A percentile compares a stretch with the other conserved stretches of the same genome.
These are phyloP conservation scores for Acanthamoeba lenticulata DNA, from an alignment of 208 protist genomes.

Conservation along the genomic window DNA sequence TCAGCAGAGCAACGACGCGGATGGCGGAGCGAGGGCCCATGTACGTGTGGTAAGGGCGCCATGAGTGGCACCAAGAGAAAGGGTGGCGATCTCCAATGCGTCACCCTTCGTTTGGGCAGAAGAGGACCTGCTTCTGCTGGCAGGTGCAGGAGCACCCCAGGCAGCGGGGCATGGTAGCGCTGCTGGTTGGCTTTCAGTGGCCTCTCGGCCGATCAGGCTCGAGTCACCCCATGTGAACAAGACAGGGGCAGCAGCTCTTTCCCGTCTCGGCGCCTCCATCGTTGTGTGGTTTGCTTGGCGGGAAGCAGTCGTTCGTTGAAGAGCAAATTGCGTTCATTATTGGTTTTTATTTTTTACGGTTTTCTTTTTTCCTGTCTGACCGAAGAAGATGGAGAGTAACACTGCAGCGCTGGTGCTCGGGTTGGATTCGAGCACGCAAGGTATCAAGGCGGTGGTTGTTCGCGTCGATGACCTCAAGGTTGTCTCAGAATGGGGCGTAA, in stretches of 20 bases:
- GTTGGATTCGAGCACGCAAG: conserved; percentile 72
- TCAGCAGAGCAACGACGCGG: not conserved
- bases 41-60: not conserved
- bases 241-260: no score
- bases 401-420: conserved; percentile 35
- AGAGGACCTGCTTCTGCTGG: not conserved
- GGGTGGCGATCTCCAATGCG: not conserved
- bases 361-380: no score
- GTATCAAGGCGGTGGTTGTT: conserved; percentile 53
- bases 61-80: conserved; percentile 25
- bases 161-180: not conserved
- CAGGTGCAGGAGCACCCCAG: not conserved
- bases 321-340: no score
- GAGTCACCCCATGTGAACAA: conserved; percentile 37
- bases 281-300: no score
- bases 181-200: not conserved
- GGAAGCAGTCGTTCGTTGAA: no score
- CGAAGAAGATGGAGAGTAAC: not conserved
- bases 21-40: not conserved
- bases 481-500: conserved; percentile 44
- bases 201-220: conserved; percentile 19
- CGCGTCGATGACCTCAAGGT: not conserved
- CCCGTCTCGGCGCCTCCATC: no score
- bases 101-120: not conserved
- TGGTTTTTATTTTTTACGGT: no score